Evolutionary conservation across 345 rosid genomes (phyloP).

Genomic region (Citropsis articulata): DNA sequence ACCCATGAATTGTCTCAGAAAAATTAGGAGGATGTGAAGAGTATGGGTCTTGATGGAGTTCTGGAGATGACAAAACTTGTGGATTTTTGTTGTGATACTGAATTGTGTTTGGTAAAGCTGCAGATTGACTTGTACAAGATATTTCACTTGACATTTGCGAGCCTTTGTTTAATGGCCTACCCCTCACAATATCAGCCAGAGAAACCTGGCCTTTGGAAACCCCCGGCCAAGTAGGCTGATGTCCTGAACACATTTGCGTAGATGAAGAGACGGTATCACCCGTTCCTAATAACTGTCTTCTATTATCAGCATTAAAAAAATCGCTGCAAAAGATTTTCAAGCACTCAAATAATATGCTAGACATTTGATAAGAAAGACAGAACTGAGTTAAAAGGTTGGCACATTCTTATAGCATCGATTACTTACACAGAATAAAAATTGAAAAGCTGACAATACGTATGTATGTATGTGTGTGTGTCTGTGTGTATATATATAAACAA

Average conservation of each 20-base stretch:
- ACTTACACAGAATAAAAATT: background rate
- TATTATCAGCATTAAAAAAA: conserved; percentile 30
- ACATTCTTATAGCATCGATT: background rate
- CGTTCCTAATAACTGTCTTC: conserved; percentile 26
- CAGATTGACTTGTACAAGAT: conserved; percentile 19
- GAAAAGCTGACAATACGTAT: background rate
- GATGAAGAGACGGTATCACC: conserved; percentile 22
- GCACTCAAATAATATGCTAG: background rate
- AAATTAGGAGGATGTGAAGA: conserved; percentile 7
- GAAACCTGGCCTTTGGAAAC: conserved; percentile 31
- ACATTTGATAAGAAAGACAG: background rate
- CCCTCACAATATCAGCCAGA: conserved; percentile 45
- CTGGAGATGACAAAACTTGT: conserved; percentile 5
- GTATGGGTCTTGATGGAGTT: conserved; percentile 13
- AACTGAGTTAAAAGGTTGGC: background rate
- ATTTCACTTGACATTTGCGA: conserved; percentile 23
- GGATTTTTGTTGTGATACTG: conserved; percentile 13
- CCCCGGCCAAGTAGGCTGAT: conserved; percentile 28
- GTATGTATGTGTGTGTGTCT: background rate
- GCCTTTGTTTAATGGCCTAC: conserved; percentile 18
- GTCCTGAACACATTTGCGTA: conserved; percentile 14
- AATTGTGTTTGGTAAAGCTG: conserved; percentile 9
- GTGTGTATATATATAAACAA: background rate
- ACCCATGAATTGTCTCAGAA: conserved; percentile 12
- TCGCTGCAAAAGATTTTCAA: conserved; percentile 25